phyloP scores from a whole-genome alignment of 2,329 filamentous ascomycete species.

The Helicocarpus griseus region DNA sequence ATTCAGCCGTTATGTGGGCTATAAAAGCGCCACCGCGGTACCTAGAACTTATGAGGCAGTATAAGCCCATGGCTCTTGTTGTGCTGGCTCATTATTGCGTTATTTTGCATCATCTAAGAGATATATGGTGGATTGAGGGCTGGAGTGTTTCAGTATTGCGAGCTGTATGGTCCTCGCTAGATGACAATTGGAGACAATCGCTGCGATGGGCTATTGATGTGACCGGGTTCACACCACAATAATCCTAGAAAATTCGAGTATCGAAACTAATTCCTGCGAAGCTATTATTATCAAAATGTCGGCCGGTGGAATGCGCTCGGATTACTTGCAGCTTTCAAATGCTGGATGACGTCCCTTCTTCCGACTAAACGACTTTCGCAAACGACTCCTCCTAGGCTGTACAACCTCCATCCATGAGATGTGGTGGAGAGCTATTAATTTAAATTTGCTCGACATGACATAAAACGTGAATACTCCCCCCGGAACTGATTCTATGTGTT shows the following conservation, averaged over 20 bases:
- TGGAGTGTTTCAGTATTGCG: constrained; percentile 57
- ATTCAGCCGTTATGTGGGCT: constrained; percentile 45
- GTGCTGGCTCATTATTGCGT: constrained; percentile 37
- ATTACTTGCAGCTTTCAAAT: too few relatives aligned
- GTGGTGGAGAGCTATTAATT: too few relatives aligned
- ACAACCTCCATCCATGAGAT: too few relatives aligned
- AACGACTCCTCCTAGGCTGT: too few relatives aligned
- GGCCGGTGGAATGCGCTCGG: too few relatives aligned
- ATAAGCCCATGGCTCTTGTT: constrained; percentile 32
- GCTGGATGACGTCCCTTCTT: too few relatives aligned
- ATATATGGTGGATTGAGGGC: constrained; percentile 61
- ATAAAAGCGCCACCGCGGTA: constrained; percentile 53
- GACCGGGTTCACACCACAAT: constrained; percentile 16
- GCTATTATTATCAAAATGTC: not conserved
- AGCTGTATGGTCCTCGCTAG: constrained; percentile 38
- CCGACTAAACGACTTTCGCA: too few relatives aligned
- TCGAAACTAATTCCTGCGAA: not conserved
- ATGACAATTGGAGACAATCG: constrained; percentile 19
- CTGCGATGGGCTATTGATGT: constrained; percentile 27
- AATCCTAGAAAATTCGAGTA: not conserved
- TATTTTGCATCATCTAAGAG: constrained; percentile 49
- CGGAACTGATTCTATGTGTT: too few relatives aligned
- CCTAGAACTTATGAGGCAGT: constrained; percentile 35
- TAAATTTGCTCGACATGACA: too few relatives aligned
- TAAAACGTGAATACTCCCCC: too few relatives aligned